Percentiles rank a stretch among this genome's conserved stretches.
phyloP scores from a whole-genome alignment of 78 protist genomes.

The Tieghemostelium lacteum region DNA sequence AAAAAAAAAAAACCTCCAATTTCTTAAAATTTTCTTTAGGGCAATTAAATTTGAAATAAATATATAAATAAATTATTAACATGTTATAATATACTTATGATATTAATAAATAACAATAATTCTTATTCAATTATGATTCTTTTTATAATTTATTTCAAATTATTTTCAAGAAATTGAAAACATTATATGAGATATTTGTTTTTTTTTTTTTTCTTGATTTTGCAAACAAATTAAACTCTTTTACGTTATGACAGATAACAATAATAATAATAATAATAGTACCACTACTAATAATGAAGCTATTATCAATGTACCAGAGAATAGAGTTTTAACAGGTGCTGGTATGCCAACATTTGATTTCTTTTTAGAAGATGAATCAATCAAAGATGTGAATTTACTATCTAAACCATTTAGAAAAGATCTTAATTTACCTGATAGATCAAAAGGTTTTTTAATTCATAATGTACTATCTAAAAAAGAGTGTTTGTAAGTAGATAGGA shows the following conservation, averaged over 20 bases:
- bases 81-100: too few species aligned
- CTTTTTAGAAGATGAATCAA: not conserved
- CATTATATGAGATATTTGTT: too few species aligned
- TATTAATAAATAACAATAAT: too few species aligned
- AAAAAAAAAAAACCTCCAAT: too few species aligned
- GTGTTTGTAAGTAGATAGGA: slow-evolving; percentile 36
- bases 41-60: too few species aligned
- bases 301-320: slow-evolving; percentile 1
- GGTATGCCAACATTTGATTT: not conserved
- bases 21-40: too few species aligned
- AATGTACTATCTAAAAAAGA: slow-evolving; percentile 52
- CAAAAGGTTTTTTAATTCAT: slow-evolving; percentile 48
- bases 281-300: not conserved
- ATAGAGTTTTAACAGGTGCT: slow-evolving; percentile 21
- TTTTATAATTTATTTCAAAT: too few species aligned
- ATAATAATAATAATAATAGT: not conserved
- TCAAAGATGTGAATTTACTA: not conserved
- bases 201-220: too few species aligned
- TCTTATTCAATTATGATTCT: too few species aligned
- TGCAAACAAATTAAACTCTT: not conserved
- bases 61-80: too few species aligned
- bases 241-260: not conserved
- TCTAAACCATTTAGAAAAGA: slow-evolving; percentile 8
- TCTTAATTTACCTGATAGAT: slow-evolving; percentile 4
- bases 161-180: too few species aligned